Percentiles rank a stretch among this genome's conserved stretches.
These are phyloP conservation scores for Ustilago shanxiensis DNA, from an alignment of 1,284 basidiomycete genomes.

Conservation along the genomic window DNA sequence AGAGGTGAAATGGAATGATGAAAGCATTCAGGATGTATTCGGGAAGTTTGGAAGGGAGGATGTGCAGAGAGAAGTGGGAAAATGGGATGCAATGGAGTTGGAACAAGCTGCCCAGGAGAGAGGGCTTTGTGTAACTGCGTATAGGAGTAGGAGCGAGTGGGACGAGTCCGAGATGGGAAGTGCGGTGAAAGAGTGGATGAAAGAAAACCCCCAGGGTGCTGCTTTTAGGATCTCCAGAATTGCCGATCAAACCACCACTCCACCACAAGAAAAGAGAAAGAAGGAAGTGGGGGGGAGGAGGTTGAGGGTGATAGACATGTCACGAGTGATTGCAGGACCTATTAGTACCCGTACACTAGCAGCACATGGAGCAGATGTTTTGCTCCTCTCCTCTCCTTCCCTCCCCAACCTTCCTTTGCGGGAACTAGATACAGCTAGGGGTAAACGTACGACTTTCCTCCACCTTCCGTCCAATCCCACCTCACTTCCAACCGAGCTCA, in stretches of 20 bases:
- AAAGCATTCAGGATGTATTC: constrained; percentile 6
- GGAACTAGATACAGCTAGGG: constrained; percentile 77
- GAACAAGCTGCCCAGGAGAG: constrained; percentile 20
- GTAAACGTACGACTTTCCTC: constrained; percentile 78
- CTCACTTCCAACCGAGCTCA: constrained; percentile 64
- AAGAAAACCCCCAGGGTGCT: constrained; percentile 4
- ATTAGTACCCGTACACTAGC: constrained; percentile 13
- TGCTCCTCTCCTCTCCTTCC: constrained; percentile 75
- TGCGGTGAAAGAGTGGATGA: constrained; percentile 23
- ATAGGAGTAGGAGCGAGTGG: constrained; percentile 23
- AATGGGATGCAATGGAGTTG: constrained; percentile 39
- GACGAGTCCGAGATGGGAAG: constrained; percentile 21
- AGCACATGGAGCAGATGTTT: constrained; percentile 78
- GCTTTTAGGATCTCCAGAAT: constrained; percentile 26
- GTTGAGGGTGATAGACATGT: constrained; percentile 39
- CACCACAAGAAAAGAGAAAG: not conserved
- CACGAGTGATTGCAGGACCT: constrained; percentile 33
- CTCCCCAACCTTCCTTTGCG: constrained; percentile 75
- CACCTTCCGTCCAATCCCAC: constrained; percentile 71
- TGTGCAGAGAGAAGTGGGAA: constrained; percentile 12
- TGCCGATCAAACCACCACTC: not conserved
- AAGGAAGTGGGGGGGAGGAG: not conserved
- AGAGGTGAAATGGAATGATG: constrained; percentile 11
- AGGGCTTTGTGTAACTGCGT: constrained; percentile 39
- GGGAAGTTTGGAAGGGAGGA: not conserved